Percentiles rank a stretch among this genome's conserved stretches.
phyloP scores from a whole-genome alignment of 257 asterid genomes.

The Ilex aquifolium region DNA sequence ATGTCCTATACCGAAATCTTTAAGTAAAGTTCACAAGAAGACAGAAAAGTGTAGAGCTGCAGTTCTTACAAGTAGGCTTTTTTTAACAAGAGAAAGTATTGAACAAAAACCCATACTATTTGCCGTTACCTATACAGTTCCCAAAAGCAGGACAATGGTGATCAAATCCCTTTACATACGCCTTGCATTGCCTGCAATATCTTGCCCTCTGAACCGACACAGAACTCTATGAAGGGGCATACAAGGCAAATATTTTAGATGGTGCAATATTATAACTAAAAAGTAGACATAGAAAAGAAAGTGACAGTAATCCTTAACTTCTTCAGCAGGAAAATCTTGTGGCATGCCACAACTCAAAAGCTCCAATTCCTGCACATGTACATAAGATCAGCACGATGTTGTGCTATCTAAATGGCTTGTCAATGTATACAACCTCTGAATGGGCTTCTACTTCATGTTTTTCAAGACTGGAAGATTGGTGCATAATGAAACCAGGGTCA shows the following conservation, averaged over 20 bases:
- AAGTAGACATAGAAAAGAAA: neutral
- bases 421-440: constrained; percentile 22
- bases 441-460: constrained; percentile 21
- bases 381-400: neutral
- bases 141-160: constrained; percentile 71
- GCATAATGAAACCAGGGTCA: constrained; percentile 41
- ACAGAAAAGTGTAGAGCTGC: too few species aligned
- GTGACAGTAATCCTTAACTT: constrained; percentile 25
- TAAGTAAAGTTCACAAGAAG: too few species aligned
- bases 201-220: constrained; percentile 33
- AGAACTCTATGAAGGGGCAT: neutral
- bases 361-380: constrained; percentile 23
- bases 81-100: neutral
- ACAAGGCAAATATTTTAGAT: too few species aligned
- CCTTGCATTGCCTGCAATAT: constrained; percentile 48
- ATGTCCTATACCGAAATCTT: too few species aligned
- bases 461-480: constrained; percentile 15
- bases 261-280: too few species aligned
- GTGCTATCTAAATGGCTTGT: constrained; percentile 6
- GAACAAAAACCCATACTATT: neutral
- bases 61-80: neutral
- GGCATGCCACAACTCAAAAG: constrained; percentile 14
- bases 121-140: constrained; percentile 44
- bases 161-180: constrained; percentile 41
- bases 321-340: constrained; percentile 24